Evolutionary conservation across 371 early-diverging fungal genomes (phyloP).

Genomic region (Capniomyces stellatus): DNA sequence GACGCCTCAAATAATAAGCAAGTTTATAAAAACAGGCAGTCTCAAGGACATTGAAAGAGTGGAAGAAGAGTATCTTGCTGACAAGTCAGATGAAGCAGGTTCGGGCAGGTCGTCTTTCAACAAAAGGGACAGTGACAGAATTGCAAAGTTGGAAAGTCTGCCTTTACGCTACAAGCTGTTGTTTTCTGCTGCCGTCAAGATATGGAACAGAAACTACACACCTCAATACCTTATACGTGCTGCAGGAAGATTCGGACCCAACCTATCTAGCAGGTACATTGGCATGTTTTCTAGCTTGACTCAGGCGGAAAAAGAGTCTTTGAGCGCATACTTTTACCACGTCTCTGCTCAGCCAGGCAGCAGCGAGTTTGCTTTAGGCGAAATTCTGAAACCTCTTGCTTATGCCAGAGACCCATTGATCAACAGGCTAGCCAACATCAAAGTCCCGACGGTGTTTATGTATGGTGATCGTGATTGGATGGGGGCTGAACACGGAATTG

Average conservation of each 20-base stretch:
- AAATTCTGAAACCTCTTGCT: constrained; percentile 62
- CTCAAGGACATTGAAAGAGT: too few relatives aligned
- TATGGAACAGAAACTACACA: constrained; percentile 60
- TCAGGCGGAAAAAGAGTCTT: constrained; percentile 34
- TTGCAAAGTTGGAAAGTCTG: constrained; percentile 1
- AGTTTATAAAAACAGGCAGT: neutral
- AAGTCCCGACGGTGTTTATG: constrained; percentile 62
- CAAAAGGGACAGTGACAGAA: neutral
- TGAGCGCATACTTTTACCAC: constrained; percentile 48
- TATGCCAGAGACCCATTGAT: constrained; percentile 65
- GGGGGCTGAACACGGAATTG: constrained; percentile 59
- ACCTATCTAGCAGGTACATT: constrained; percentile 51
- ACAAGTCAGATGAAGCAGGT: neutral
- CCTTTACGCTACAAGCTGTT: constrained; percentile 7
- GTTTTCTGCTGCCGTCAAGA: constrained; percentile 6
- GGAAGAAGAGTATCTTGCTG: too few relatives aligned
- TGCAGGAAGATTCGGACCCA: constrained; percentile 59
- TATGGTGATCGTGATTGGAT: constrained; percentile 82
- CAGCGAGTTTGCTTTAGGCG: constrained; percentile 30
- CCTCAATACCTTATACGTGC: constrained; percentile 66
- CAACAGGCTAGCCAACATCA: constrained; percentile 36
- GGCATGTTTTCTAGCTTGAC: constrained; percentile 44
- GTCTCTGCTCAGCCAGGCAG: constrained; percentile 52
- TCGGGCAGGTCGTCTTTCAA: too few relatives aligned
- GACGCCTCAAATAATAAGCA: constrained; percentile 5